Base-by-base conservation (phyloP, 768 basidiomycete species). In the Wakefieldia striispora region DNA sequence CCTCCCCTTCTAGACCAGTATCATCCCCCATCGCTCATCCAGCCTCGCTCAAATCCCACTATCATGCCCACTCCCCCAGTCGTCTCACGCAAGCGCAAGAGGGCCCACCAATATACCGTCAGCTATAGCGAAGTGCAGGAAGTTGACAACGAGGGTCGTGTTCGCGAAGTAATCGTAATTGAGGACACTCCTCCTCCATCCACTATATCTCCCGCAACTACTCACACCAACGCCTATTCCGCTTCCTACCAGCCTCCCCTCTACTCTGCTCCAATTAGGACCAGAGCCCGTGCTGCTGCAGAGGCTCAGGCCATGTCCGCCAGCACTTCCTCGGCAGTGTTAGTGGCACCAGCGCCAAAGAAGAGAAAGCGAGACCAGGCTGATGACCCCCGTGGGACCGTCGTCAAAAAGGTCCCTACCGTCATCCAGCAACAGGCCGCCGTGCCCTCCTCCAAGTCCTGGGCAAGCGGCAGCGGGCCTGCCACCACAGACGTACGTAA, bases 81-180 rank as follows among this genome's bases (percentile, higher is more conserved):
- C 56, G 72, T 80, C 40, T 81, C 84, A 55, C 83, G 88, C 75
- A 91, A 91, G 72, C 83, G 89, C 58, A 91, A 91, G 74, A 82
- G 88, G 65, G 78, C 84, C 26, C 84, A 86, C 60, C 86, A 88
- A 60, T 88, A 79, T 68, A 86, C 84, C 20, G 85, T 92, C 69
- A 86, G 80, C 74, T 92, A 91, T 75, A 89, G 86, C 65, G 89
- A 92, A 67, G 88, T 91, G 35, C 84, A 91, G 61, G 91, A 93
- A 72, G 79, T 91, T 66, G 91, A 93, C 71, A 77, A 75, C 58
- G 75, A 85, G 42, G 91, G 91, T 53, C 75, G 77, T 57, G 75
- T 91, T 34, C 75, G 91, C 45, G 91, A 93, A 68, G 87, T 93
- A 66, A 93, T 94, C 70, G 86, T 94, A 60, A 91, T 94, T 68